Evolutionary conservation across 257 asterid genomes (phyloP).

Genomic region (Solanum arcanum): DNA sequence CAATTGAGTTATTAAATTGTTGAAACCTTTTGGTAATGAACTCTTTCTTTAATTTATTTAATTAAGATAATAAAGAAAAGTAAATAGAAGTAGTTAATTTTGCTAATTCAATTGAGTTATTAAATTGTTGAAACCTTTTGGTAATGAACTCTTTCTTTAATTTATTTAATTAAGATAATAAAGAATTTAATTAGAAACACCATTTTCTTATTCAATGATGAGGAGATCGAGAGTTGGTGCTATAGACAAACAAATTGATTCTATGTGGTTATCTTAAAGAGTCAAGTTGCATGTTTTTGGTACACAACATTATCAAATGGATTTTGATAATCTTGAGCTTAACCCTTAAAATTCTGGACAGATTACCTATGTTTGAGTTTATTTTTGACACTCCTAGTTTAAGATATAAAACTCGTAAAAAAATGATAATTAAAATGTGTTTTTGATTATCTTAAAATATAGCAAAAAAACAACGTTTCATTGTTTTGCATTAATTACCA

Average conservation of each 20-base stretch:
- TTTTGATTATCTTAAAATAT: too few relatives aligned
- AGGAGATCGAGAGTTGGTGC: background rate
- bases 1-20: background rate
- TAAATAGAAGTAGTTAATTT: background rate
- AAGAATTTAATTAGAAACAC: background rate
- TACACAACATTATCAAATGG: background rate
- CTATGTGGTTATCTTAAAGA: background rate
- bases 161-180: background rate
- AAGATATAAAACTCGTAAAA: too few relatives aligned
- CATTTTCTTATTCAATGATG: background rate
- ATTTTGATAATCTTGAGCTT: background rate
- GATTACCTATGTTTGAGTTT: too few relatives aligned
- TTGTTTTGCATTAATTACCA: too few relatives aligned
- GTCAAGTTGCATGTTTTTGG: background rate
- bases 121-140: background rate
- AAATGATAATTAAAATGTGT: too few relatives aligned
- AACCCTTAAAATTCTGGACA: too few relatives aligned
- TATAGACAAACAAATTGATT: background rate
- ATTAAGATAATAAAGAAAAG: background rate
- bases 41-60: background rate
- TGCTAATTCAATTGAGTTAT: background rate
- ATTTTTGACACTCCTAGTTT: too few relatives aligned
- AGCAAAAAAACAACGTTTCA: too few relatives aligned
- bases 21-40: background rate
- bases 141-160: background rate